phyloP scores from a whole-genome alignment of 768 basidiomycete species.

The Kwoniella bestiolae region DNA sequence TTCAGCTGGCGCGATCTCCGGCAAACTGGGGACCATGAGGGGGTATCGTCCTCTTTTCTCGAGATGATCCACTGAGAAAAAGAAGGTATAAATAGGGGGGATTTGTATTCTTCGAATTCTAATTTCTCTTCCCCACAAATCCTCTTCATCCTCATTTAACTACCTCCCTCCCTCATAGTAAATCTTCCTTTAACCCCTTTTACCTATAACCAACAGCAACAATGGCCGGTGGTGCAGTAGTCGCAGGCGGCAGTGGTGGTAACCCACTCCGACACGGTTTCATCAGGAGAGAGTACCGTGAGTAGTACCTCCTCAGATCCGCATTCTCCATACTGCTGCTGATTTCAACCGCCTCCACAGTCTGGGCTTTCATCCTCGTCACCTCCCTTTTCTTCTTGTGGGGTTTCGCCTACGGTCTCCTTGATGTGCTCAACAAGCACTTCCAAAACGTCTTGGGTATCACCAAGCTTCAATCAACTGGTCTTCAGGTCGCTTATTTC shows the following conservation, averaged over 20 bases:
- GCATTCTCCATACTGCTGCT: neutral
- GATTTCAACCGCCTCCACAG: conserved; percentile 58
- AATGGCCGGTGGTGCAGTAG: conserved; percentile 55
- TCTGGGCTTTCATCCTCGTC: conserved; percentile 69
- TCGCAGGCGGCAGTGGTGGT: conserved; percentile 45
- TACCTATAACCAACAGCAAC: conserved; percentile 16
- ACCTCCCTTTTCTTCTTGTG: conserved; percentile 78
- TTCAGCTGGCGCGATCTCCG: conserved; percentile 4
- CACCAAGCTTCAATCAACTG: conserved; percentile 70
- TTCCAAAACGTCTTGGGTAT: conserved; percentile 74
- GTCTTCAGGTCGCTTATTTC: conserved; percentile 72
- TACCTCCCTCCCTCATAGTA: conserved; percentile 1
- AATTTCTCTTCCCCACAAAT: conserved; percentile 3
- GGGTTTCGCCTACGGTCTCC: conserved; percentile 57
- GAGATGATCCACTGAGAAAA: neutral
- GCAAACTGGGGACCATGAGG: neutral
- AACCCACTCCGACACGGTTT: conserved; percentile 54
- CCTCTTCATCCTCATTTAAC: neutral
- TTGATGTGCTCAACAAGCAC: conserved; percentile 62
- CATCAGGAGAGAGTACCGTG: conserved; percentile 50
- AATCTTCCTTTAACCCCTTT: conserved; percentile 1
- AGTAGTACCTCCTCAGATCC: conserved; percentile 18
- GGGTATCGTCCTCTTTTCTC: neutral
- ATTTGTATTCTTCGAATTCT: neutral
- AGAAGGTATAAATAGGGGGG: conserved; percentile 21